Evolutionary conservation across 805 yeast genomes (phyloP).

Genomic region (Wickerhamomyces queroliae): DNA sequence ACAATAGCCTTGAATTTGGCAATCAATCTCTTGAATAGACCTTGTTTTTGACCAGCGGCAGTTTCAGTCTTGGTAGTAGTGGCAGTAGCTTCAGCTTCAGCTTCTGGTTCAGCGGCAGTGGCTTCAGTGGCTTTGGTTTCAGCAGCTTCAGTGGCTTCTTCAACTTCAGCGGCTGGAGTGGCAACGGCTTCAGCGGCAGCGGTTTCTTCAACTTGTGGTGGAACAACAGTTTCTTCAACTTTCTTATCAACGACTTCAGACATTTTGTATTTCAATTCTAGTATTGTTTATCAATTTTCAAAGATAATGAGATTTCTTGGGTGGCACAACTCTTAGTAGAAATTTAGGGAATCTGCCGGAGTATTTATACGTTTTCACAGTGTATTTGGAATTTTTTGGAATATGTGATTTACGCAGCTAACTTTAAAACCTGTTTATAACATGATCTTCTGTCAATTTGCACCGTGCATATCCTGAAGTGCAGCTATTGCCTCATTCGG

Average conservation of each 20-base stretch:
- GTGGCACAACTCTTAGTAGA: neutral
- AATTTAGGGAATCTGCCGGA: neutral
- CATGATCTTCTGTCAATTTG: too few species aligned
- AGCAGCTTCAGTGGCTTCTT: constrained; percentile 6
- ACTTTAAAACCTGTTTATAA: too few species aligned
- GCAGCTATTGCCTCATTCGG: too few species aligned
- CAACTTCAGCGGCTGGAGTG: neutral
- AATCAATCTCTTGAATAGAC: constrained; percentile 19
- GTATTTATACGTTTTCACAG: too few species aligned
- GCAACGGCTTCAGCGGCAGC: neutral
- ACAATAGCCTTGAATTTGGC: constrained; percentile 17
- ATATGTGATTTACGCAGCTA: too few species aligned
- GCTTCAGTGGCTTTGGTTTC: constrained; percentile 8
- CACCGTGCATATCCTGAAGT: too few species aligned
- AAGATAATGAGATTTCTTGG: neutral
- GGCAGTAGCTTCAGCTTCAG: constrained; percentile 8
- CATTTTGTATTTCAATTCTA: constrained; percentile 2
- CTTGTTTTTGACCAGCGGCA: constrained; percentile 3
- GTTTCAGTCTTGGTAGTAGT: constrained; percentile 3
- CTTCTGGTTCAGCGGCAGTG: constrained; percentile 9
- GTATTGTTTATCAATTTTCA: neutral
- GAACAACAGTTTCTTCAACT: constrained; percentile 8
- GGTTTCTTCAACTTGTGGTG: constrained; percentile 4
- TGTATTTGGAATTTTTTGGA: too few species aligned
- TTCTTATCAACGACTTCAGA: constrained; percentile 15